Evolutionary conservation across 2,329 filamentous ascomycete genomes (phyloP).

Genomic region (Nemania bipapillata): DNA sequence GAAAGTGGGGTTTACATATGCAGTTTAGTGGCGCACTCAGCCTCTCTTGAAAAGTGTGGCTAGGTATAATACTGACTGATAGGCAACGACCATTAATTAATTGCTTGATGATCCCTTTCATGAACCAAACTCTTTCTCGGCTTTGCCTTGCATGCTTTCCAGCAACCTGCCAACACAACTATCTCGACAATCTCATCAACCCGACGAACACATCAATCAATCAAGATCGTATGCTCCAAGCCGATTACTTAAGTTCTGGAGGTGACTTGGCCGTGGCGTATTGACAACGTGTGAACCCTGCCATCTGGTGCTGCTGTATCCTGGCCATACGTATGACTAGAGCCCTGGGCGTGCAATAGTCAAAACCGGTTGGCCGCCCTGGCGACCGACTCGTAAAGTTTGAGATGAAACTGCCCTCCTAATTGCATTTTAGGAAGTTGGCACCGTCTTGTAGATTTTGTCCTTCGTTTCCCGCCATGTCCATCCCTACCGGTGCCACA

Average conservation of each 20-base stretch:
- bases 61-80: too few species aligned
- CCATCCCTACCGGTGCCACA: slow-evolving; percentile 71
- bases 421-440: background rate
- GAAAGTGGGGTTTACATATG: too few species aligned
- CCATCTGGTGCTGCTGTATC: background rate
- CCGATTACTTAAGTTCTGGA: background rate
- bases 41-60: background rate
- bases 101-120: slow-evolving; percentile 15
- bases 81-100: background rate
- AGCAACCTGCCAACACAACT: background rate
- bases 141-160: background rate
- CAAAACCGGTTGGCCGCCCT: slow-evolving; percentile 3
- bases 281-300: background rate
- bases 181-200: background rate
- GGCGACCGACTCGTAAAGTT: slow-evolving; percentile 13
- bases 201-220: too few species aligned
- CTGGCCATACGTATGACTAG: background rate
- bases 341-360: background rate
- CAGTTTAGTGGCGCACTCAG: background rate
- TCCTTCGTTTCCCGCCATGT: slow-evolving; percentile 57
- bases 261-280: background rate
- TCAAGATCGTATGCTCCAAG: background rate
- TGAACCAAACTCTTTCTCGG: background rate
- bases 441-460: too few species aligned
- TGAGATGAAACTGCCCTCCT: slow-evolving; percentile 14